Evolutionary conservation across 179 eudicot genomes (phyloP).

Genomic region (Silene coronaria): DNA sequence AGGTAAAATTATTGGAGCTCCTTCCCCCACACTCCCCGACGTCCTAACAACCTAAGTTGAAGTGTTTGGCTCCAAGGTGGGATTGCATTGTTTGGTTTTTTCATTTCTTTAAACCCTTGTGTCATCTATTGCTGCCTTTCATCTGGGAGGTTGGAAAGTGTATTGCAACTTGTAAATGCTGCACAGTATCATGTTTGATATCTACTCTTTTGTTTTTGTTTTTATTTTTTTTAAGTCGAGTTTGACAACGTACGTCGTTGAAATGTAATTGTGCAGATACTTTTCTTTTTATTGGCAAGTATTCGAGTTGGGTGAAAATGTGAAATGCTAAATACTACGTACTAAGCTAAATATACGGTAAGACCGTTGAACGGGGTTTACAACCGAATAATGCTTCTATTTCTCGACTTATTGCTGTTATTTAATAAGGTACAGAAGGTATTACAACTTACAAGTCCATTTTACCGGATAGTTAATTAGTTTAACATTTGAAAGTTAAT

Average conservation of each 20-base stretch:
- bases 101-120: not conserved
- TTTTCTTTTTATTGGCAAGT: not conserved
- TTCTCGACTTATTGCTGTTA: too few species aligned
- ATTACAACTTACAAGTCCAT: too few species aligned
- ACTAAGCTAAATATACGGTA: not conserved
- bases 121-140: not conserved
- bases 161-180: conserved; percentile 17
- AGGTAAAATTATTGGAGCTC: conserved; percentile 67
- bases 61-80: not conserved
- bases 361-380: too few species aligned
- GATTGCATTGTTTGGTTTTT: conserved; percentile 10
- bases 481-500: too few species aligned
- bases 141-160: not conserved
- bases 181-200: conserved; percentile 4
- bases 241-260: not conserved
- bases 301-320: not conserved
- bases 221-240: too few species aligned
- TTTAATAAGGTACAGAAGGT: too few species aligned
- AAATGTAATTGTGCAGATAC: not conserved
- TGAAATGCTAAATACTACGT: too few species aligned
- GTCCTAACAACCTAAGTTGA: conserved; percentile 46
- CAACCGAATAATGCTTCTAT: too few species aligned
- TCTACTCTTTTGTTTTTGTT: too few species aligned
- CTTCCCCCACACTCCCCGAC: conserved; percentile 56
- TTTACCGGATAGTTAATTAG: too few species aligned